These are phyloP conservation scores for Maudiozyma pseudohumilis DNA, from an alignment of 805 yeast species.

Conservation along the genomic window DNA sequence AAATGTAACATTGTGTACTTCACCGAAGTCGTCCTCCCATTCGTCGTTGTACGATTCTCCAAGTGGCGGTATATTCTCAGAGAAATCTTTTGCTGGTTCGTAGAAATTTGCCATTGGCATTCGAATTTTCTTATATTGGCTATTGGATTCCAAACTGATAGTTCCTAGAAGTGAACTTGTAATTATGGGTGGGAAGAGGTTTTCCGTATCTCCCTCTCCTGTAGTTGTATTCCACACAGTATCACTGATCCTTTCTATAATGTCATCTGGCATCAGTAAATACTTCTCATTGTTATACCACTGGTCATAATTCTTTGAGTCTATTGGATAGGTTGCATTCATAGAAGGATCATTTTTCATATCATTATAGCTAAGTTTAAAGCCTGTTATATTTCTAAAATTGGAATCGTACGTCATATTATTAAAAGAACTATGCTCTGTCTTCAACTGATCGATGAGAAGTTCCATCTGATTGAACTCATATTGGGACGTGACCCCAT, in stretches of 20 bases:
- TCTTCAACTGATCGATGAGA: slow-evolving; percentile 30
- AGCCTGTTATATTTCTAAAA: slow-evolving; percentile 68
- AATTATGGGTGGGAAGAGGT: slow-evolving; percentile 35
- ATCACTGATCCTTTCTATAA: slow-evolving; percentile 38
- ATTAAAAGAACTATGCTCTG: slow-evolving; percentile 29
- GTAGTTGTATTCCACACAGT: slow-evolving; percentile 41
- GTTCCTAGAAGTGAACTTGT: slow-evolving; percentile 40
- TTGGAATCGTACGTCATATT: slow-evolving; percentile 40
- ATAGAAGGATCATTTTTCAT: slow-evolving; percentile 35
- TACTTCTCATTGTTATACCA: slow-evolving; percentile 42
- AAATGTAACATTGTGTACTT: slow-evolving; percentile 24
- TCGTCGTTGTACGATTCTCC: slow-evolving; percentile 21
- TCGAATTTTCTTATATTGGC: slow-evolving; percentile 10
- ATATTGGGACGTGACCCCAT: slow-evolving; percentile 28
- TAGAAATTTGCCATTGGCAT: slow-evolving; percentile 31
- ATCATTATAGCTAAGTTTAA: slow-evolving; percentile 55
- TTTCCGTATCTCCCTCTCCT: slow-evolving; percentile 13
- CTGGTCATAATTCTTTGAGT: slow-evolving; percentile 33
- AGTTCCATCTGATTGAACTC: slow-evolving; percentile 33
- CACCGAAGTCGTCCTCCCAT: slow-evolving; percentile 14
- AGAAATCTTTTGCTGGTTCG: slow-evolving; percentile 22
- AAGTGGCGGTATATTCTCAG: slow-evolving; percentile 18
- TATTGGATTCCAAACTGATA: slow-evolving; percentile 23
- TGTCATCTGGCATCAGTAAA: slow-evolving; percentile 50
- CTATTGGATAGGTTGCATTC: slow-evolving; percentile 50